A percentile compares a stretch with the other conserved stretches of the same genome.
phyloP scores from a whole-genome alignment of 139 green algal genomes.

The Pseudopediastrum boryanum region DNA sequence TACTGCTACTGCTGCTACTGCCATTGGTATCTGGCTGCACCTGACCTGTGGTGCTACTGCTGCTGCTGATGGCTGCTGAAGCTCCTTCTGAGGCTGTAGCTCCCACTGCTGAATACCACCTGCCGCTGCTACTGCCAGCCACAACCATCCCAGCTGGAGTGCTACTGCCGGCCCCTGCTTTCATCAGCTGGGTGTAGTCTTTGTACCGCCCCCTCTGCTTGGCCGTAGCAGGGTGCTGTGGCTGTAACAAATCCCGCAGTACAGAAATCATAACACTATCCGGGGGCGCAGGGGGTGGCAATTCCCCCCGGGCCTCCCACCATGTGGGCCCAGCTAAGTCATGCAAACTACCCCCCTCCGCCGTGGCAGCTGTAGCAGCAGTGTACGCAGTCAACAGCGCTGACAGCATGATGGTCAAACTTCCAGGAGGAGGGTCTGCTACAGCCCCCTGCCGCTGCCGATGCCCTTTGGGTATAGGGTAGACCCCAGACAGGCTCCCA shows the following conservation, averaged over 20 bases:
- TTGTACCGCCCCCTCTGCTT: too few relatives aligned
- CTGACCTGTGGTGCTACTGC: not conserved
- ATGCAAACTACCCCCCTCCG: constrained; percentile 13
- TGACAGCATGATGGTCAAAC: constrained; percentile 67
- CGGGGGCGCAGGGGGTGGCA: constrained; percentile 44
- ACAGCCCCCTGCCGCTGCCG: not conserved
- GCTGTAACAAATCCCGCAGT: constrained; percentile 60
- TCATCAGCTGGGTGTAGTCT: not conserved
- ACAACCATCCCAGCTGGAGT: too few relatives aligned
- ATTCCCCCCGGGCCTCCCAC: constrained; percentile 56
- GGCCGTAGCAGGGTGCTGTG: not conserved
- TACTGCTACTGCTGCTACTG: not conserved
- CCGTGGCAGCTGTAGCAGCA: not conserved
- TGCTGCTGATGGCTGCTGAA: constrained; percentile 26
- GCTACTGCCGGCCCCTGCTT: not conserved
- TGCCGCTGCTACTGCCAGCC: not conserved
- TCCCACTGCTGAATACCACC: not conserved
- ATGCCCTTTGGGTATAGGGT: constrained; percentile 22
- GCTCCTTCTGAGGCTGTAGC: constrained; percentile 8
- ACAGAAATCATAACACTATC: constrained; percentile 59
- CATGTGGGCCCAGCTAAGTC: constrained; percentile 53
- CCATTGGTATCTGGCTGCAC: constrained; percentile 2
- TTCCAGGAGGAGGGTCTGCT: constrained; percentile 9
- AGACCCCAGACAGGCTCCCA: constrained; percentile 23
- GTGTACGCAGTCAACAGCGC: constrained; percentile 43